Percentiles rank a stretch among this genome's conserved stretches.
phyloP scores from a whole-genome alignment of 163 green algal species.

The Chlorella variabilis region DNA sequence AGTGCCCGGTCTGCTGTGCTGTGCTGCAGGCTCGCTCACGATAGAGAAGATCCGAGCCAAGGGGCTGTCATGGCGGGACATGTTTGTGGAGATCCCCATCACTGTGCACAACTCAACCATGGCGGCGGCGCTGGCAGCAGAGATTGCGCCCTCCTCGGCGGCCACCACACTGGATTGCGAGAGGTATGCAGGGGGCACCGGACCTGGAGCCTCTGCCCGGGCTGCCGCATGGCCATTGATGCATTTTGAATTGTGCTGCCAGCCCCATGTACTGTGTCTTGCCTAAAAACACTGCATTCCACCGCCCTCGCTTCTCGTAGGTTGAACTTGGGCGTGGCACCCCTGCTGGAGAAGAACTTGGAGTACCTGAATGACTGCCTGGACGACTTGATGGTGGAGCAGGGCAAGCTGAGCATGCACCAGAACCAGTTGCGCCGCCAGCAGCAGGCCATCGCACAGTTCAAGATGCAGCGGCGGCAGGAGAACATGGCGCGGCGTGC shows the following conservation, averaged over 20 bases:
- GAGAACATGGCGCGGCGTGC: constrained; percentile 86
- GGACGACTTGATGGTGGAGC: constrained; percentile 93
- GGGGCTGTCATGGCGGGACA: constrained; percentile 85
- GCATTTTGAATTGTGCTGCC: too few species aligned
- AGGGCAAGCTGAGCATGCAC: constrained; percentile 85
- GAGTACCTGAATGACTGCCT: constrained; percentile 94
- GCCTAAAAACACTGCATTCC: too few species aligned
- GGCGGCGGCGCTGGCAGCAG: constrained; percentile 80
- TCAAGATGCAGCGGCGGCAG: constrained; percentile 82
- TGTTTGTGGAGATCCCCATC: constrained; percentile 97
- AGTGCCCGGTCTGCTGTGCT: too few species aligned
- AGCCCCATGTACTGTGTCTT: too few species aligned
- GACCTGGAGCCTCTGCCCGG: background rate
- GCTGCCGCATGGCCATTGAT: too few species aligned
- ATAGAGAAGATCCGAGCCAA: constrained; percentile 79
- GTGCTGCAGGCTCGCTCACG: constrained; percentile 46
- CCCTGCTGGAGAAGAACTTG: constrained; percentile 91
- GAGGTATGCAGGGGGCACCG: constrained; percentile 35
- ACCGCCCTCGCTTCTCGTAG: too few species aligned
- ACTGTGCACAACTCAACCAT: constrained; percentile 81
- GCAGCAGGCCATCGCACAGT: constrained; percentile 81
- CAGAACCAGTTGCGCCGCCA: constrained; percentile 83
- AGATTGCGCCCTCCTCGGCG: constrained; percentile 55
- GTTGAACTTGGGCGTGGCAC: constrained; percentile 78
- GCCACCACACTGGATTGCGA: constrained; percentile 74